Evolutionary conservation across 345 rosid species (phyloP).

Genomic region (Acer yangbiense): DNA sequence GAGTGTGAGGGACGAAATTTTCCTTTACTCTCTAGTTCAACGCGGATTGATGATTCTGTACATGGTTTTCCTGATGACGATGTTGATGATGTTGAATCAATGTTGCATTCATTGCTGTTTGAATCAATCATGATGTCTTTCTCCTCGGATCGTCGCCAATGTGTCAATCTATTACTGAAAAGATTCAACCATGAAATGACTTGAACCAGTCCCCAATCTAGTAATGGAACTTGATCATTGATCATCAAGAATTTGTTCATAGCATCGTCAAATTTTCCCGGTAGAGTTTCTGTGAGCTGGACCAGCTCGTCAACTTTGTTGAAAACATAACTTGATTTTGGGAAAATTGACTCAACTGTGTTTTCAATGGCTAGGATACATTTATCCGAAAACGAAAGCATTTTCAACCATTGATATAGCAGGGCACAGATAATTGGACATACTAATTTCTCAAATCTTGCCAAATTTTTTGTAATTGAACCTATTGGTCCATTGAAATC

Average conservation of each 20-base stretch:
- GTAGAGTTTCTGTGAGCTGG: constrained; percentile 44
- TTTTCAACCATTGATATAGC: constrained; percentile 36
- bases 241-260: constrained; percentile 30
- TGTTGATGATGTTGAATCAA: constrained; percentile 23
- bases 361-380: constrained; percentile 46
- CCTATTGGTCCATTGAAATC: constrained; percentile 39
- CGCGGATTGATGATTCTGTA: constrained; percentile 4
- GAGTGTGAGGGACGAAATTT: not conserved
- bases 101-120: constrained; percentile 21
- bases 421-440: constrained; percentile 29
- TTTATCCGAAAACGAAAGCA: constrained; percentile 47
- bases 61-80: not conserved
- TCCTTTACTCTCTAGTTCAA: not conserved
- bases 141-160: constrained; percentile 49
- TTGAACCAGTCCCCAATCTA: constrained; percentile 35
- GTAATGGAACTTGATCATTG: constrained; percentile 34
- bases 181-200: constrained; percentile 45
- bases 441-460: constrained; percentile 21
- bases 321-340: constrained; percentile 47
- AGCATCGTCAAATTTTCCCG: constrained; percentile 44
- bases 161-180: constrained; percentile 22
- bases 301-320: constrained; percentile 44
- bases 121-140: constrained; percentile 54
- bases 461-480: constrained; percentile 25
- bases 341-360: constrained; percentile 46